Percentiles rank a stretch among this genome's conserved stretches.
Conservation (phyloP, 371 early-diverging fungal species). For the Apophysomyces sp. region DNA sequence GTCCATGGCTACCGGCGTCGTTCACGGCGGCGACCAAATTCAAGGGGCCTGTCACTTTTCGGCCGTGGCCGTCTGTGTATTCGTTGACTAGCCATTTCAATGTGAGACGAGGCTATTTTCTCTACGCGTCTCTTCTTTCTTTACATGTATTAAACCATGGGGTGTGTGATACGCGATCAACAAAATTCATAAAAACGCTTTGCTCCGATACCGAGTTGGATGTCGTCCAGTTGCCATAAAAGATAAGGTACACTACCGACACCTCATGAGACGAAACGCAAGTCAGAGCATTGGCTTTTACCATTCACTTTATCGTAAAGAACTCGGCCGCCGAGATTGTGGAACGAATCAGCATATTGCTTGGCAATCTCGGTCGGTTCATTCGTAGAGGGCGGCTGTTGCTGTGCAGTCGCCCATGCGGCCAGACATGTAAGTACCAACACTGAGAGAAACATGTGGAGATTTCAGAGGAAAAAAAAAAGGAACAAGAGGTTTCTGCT, state of each 20-base stretch:
- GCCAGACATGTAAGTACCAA: background rate
- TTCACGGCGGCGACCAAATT: slow-evolving; percentile 44
- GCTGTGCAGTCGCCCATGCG: slow-evolving; percentile 1
- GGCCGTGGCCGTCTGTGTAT: slow-evolving; percentile 39
- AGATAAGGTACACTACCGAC: slow-evolving; percentile 47
- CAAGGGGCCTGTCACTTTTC: slow-evolving; percentile 42
- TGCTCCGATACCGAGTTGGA: slow-evolving; percentile 31
- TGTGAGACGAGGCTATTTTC: background rate
- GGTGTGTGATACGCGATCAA: slow-evolving; percentile 39
- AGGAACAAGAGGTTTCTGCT: background rate
- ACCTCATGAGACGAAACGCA: background rate
- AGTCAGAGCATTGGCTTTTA: slow-evolving; percentile 7
- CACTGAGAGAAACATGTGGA: background rate
- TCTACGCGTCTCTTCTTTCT: background rate
- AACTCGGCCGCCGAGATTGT: slow-evolving; percentile 37
- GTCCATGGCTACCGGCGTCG: slow-evolving; percentile 42
- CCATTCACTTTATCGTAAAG: slow-evolving; percentile 46
- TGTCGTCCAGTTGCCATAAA: slow-evolving; percentile 53
- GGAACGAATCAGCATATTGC: slow-evolving; percentile 31
- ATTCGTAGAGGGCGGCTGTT: slow-evolving; percentile 5
- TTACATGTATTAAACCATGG: slow-evolving; percentile 49
- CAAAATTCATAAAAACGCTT: slow-evolving; percentile 43
- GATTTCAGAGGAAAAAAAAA: background rate
- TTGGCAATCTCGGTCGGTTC: slow-evolving; percentile 9
- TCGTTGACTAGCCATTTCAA: slow-evolving; percentile 29